Conservation (phyloP, 306 rosid genomes). For the Psophocarpus tetragonolobus region DNA sequence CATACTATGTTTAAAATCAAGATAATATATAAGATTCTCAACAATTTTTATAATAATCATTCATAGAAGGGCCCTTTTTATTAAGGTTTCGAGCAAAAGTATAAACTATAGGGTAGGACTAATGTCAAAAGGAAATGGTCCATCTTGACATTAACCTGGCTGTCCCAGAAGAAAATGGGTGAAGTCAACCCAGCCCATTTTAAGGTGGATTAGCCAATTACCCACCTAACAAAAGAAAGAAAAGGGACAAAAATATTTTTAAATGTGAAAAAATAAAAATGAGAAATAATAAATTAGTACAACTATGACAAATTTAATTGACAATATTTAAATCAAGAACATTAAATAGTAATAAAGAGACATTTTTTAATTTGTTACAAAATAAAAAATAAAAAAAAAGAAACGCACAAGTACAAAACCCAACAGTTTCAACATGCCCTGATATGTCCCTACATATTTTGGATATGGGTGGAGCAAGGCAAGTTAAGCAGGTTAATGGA, state of each 20-base stretch:
- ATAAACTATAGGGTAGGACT: not conserved
- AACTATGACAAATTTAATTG: not conserved
- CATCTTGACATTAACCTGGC: not conserved
- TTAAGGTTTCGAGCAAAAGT: constrained; percentile 3
- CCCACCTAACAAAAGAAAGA: not conserved
- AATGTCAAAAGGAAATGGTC: not conserved
- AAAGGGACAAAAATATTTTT: not conserved
- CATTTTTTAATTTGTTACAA: not conserved
- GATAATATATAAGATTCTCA: no score
- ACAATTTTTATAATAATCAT: not conserved
- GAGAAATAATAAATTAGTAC: not conserved
- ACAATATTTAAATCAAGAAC: not conserved
- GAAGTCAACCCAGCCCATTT: not conserved
- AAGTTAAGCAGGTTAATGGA: not conserved
- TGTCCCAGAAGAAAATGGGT: not conserved
- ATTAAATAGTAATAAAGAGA: not conserved
- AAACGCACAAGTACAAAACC: no score
- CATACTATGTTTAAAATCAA: no score
- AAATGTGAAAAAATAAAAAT: not conserved
- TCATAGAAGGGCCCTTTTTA: not conserved
- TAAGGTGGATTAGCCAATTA: not conserved
- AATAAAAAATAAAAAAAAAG: not conserved
- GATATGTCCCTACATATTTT: not conserved
- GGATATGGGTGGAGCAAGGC: not conserved
- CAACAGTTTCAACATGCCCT: not conserved